Evolutionary conservation across 495 filamentous ascomycete species (phyloP), one percentile per base, ranked within the genome.

Genomic region (Saxispiralis lemnorum): DNA sequence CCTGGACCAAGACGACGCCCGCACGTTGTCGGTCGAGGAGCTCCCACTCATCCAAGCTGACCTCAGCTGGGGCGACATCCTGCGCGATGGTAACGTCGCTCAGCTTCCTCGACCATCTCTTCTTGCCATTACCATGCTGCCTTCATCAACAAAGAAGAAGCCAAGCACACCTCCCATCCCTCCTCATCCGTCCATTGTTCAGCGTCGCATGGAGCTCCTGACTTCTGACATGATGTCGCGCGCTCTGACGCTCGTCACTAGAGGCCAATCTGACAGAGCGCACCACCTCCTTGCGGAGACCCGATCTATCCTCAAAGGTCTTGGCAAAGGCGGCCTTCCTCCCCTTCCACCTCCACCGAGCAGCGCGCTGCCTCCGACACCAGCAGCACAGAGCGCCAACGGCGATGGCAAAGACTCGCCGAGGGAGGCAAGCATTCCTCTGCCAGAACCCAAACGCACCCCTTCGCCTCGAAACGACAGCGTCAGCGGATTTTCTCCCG

Each of bases 101-200:
- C 89, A 96, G 55, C 74, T 83, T 13, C 81, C 87, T 7, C 76
- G 89, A 18, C 86, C 86, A 2, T 92, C 86, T 6, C 73, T 99
- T 1, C 69, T 99, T n/a, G 84, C 89, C 28, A 99, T 99, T 50
- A 96, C 89, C 15, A 94, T 99, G 81, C 71, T 99, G n/a, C 89
- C 89, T 3, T 70, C 82, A 1, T 65, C 68, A 18, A 65, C 72
- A 6, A 73, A 66, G 52, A 83, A 78, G 58, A 50, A 47, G 7
- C 66, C 67, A 44, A 60, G 34, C 61, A 78, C 83, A 33, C 86
- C 87, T 18, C 83, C 86, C 7, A 96, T 99, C 46, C 89, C 89
- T 14, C 92, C 89, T 30, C 89, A 95, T 51, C 89, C 89, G 3
- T 81, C 80, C 41, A 83, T 99, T 43, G 92, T 99, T 7, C 89